Percentiles rank a stretch among this genome's conserved stretches.
Conservation (phyloP, 352 stramenopile species). For the Phytophthora ramorum region DNA sequence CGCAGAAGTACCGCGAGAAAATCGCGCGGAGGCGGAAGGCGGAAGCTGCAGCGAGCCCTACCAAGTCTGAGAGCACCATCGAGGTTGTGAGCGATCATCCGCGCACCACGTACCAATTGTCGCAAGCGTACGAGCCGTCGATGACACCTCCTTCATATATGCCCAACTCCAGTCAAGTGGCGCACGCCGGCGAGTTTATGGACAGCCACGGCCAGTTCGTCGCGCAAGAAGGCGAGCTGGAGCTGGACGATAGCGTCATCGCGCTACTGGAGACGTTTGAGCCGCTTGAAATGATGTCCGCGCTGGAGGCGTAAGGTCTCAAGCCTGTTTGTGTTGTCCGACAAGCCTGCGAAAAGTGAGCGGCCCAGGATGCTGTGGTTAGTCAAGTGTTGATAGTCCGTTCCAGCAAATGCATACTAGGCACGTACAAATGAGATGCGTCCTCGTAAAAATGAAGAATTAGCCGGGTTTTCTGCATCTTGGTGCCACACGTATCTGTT, state of each 20-base stretch:
- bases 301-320: conserved; percentile 22
- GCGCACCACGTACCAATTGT: conserved; percentile 10
- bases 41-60: conserved; percentile 30
- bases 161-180: conserved; percentile 14
- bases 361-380: conserved; percentile 26
- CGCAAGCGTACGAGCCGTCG: conserved; percentile 10
- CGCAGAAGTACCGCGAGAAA: conserved; percentile 60
- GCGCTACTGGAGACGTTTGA: conserved; percentile 46
- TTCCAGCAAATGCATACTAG: conserved; percentile 34
- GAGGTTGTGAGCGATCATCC: conserved; percentile 21
- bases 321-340: conserved; percentile 29
- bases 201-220: conserved; percentile 39
- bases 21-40: conserved; percentile 50
- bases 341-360: conserved; percentile 22
- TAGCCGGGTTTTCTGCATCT: conserved; percentile 5
- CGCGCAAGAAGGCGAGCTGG: conserved; percentile 31
- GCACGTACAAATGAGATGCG: conserved; percentile 37
- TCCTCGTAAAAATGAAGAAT: conserved; percentile 39
- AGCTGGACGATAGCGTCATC: conserved; percentile 45
- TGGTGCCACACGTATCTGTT: no score
- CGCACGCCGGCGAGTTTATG: conserved; percentile 28
- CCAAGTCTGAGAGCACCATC: conserved; percentile 22
- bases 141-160: conserved; percentile 4
- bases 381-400: conserved; percentile 38
- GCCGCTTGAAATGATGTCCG: conserved; percentile 47